Evolutionary conservation across 2,329 filamentous ascomycete genomes (phyloP).

Genomic region (Xylaria arbuscula): DNA sequence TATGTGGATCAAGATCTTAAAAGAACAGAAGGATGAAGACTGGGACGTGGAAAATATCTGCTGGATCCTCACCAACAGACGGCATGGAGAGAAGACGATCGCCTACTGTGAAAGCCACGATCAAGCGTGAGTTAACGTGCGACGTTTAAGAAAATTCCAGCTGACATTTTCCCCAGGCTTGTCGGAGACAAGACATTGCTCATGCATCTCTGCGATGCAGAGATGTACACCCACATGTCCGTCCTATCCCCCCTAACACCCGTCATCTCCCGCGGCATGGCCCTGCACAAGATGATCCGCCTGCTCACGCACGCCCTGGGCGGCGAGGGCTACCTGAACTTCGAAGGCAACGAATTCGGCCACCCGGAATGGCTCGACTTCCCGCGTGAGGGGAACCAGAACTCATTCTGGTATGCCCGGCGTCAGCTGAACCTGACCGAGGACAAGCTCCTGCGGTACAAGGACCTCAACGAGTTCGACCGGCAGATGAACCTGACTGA

Average conservation of each 20-base stretch:
- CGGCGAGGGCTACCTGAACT: conserved; percentile 97
- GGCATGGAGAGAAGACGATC: conserved; percentile 97
- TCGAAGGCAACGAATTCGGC: conserved; percentile 98
- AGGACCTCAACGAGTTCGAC: conserved; percentile 94
- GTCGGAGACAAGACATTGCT: conserved; percentile 97
- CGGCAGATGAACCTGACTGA: conserved; percentile 89
- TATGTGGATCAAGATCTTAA: conserved; percentile 99
- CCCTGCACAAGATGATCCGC: conserved; percentile 97
- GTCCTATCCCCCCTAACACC: conserved; percentile 83
- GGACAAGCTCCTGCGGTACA: conserved; percentile 85
- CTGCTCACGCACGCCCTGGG: conserved; percentile 91
- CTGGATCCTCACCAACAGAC: conserved; percentile 89
- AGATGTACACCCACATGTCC: conserved; percentile 99
- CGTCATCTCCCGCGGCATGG: conserved; percentile 88
- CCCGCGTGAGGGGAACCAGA: conserved; percentile 89
- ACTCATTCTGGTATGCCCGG: conserved; percentile 94
- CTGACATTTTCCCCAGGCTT: conserved; percentile 65
- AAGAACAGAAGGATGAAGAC: conserved; percentile 88
- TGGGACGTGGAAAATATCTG: conserved; percentile 91
- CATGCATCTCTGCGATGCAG: conserved; percentile 97
- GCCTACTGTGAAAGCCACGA: conserved; percentile 98
- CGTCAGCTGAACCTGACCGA: conserved; percentile 94
- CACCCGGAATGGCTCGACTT: conserved; percentile 99
- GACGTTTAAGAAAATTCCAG: neutral
- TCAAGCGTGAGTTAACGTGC: conserved; percentile 78